Conservation (phyloP, 495 filamentous ascomycete species). For the Penicillium lividum region DNA sequence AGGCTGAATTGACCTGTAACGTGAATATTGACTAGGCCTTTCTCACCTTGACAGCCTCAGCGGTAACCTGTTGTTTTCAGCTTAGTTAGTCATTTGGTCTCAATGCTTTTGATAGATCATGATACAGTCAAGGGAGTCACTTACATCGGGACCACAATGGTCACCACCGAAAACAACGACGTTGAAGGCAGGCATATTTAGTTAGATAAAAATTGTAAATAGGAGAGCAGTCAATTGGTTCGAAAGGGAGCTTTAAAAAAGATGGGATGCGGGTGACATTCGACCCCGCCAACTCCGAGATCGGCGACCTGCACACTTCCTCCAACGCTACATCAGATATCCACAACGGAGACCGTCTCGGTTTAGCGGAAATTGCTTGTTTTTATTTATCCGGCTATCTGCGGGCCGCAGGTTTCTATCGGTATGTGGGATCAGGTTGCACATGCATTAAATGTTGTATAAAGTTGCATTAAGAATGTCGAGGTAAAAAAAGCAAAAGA, state of each 20-base stretch:
- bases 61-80: constrained; percentile 48
- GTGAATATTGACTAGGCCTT: neutral
- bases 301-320: constrained; percentile 21
- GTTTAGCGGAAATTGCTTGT: neutral
- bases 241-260: constrained; percentile 27
- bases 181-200: constrained; percentile 53
- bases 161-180: constrained; percentile 81
- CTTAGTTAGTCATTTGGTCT: constrained; percentile 7
- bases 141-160: constrained; percentile 92
- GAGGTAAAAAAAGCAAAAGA: constrained; percentile 11
- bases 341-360: neutral
- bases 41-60: constrained; percentile 82
- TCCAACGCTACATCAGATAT: constrained; percentile 1
- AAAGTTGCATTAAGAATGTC: constrained; percentile 21
- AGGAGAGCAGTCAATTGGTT: constrained; percentile 20
- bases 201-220: constrained; percentile 15
- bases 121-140: constrained; percentile 18
- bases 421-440: neutral
- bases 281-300: constrained; percentile 34
- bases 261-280: constrained; percentile 30
- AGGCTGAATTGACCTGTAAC: neutral
- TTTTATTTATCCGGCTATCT: constrained; percentile 5
- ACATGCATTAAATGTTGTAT: constrained; percentile 37
- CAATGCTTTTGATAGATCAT: constrained; percentile 9
- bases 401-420: neutral